Evolutionary conservation across 1,139 yeast genomes (phyloP), one percentile per base, ranked within the genome.

Genomic region (Blastobotrys malaysiensis): DNA sequence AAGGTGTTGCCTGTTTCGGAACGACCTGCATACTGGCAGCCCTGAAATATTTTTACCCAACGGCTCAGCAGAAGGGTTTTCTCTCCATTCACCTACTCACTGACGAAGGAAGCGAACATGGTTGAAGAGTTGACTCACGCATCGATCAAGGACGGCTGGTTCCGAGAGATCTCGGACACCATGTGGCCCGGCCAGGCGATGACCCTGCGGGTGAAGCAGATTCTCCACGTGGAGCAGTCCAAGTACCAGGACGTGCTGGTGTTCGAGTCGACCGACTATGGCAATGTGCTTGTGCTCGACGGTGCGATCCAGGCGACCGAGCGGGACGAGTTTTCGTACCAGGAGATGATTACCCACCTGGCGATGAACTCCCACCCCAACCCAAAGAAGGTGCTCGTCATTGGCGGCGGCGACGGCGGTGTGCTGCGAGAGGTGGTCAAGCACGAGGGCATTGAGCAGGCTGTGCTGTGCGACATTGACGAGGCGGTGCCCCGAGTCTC

Each of bases 181-280:
- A 82, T 81, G 78, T 93, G 96, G 86, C 97, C 97, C 14, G 99
- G 99, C 54, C 97, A 91, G 76, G 97, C 96, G 55, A 82, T 93
- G 81, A 81, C 89, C 51, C 78, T 93, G 61, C 80, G 81, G 63
- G 97, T 93, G 46, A 85, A 88, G 61, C 76, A 84, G 69, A 79
- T 88, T 51, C 78, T 89, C 59, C 86, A 86, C 73, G 83, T 81
- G 55, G 93, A 83, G 63, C 76, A 80, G 70, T 86, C 95, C 58
- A 79, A 82, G 72, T 89, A 85, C 73, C 96, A 89, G 76, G 95
- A 88, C 64, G 88, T 87, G 44, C 76, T 89, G 44, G 84, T 88
- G 14, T 89, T 88, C 70, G 80, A 85, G 67, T 82, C 89, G 51
- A 75, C 84, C 46, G 79, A 81, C 58, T 88, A 85, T 67, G 97